Evolutionary conservation across 1,139 yeast genomes (phyloP), one percentile per base, ranked within the genome.

Genomic region (Diutina ranongensis): DNA sequence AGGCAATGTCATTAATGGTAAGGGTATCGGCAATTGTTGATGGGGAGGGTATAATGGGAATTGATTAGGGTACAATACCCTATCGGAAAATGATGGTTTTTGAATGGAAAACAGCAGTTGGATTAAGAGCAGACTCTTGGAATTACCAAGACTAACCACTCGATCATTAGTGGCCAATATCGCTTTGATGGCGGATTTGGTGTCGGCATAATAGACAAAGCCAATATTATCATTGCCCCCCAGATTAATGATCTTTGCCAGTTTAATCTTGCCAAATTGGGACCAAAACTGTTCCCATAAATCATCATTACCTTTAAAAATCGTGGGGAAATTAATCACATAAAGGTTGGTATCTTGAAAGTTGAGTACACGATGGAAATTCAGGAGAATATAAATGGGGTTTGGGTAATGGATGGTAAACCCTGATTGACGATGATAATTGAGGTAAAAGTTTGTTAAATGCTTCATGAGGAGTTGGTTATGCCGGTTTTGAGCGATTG

Each of bases 271-370:
- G 4, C 74, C 74, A 57, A 68, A 69, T 50, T 65, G 71, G 34
- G 52, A 49, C 74, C 74, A 69, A 54, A 69, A 69, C 27, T 49
- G 34, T 45, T 59, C 64, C 74, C 74, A 69, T 20, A 61, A 51
- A 9, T 49, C 51, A 54, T 69, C 74, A 49, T 68, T 56, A 50
- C 68, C 67, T 27, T 64, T 67, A 46, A 73, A 68, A 5, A 64
- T 51, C 4, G 64, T 54, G 0, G 82, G 73, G 35, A 78, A 60
- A 52, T 76, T 75, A 48, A 71, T 75, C 19, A 78, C 76, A 54
- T 78, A 78, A 41, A 78, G 64, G 54, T 78, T 78, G 2, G 83
- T 74, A 53, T 76, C 82, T 57, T 78, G 84, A 52, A 64, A 68
- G 51, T 69, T 68, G 40, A 58, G 52, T 44, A 52, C 52, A 47